These are phyloP conservation scores for Solanum chmielewskii DNA, from an alignment of 257 asterid genomes.

Conservation along the genomic window DNA sequence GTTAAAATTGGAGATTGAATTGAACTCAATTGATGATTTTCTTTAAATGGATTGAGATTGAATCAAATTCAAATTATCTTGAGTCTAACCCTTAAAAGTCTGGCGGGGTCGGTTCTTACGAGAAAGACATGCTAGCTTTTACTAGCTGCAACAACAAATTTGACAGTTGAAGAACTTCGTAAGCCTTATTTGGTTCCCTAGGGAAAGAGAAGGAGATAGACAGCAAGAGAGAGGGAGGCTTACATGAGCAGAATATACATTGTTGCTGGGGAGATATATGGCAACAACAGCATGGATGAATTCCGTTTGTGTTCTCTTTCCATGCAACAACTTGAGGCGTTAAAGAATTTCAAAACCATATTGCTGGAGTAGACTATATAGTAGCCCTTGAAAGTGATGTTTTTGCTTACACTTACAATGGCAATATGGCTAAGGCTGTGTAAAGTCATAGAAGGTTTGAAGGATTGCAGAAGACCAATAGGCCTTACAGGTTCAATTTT, in stretches of 20 bases:
- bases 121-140: too few species aligned
- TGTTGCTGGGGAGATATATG: neutral
- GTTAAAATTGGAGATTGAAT: too few species aligned
- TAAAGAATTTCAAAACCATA: neutral
- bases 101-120: too few species aligned
- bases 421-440: constrained; percentile 17
- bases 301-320: constrained; percentile 61
- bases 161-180: neutral
- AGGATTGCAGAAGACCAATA: constrained; percentile 72
- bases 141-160: too few species aligned
- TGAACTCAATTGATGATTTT: too few species aligned
- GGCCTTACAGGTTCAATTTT: constrained; percentile 73
- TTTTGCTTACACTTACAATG: constrained; percentile 12
- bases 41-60: too few species aligned
- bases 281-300: constrained; percentile 35
- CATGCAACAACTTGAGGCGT: too few species aligned
- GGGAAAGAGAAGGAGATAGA: neutral
- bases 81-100: too few species aligned
- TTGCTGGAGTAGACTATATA: constrained; percentile 64
- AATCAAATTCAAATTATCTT: too few species aligned
- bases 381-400: constrained; percentile 79
- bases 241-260: constrained; percentile 9
- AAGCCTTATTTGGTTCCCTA: too few species aligned
- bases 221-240: too few species aligned
- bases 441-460: constrained; percentile 81